phyloP scores from a whole-genome alignment of 352 stramenopile genomes.

The Phytopythium mirpurense region DNA sequence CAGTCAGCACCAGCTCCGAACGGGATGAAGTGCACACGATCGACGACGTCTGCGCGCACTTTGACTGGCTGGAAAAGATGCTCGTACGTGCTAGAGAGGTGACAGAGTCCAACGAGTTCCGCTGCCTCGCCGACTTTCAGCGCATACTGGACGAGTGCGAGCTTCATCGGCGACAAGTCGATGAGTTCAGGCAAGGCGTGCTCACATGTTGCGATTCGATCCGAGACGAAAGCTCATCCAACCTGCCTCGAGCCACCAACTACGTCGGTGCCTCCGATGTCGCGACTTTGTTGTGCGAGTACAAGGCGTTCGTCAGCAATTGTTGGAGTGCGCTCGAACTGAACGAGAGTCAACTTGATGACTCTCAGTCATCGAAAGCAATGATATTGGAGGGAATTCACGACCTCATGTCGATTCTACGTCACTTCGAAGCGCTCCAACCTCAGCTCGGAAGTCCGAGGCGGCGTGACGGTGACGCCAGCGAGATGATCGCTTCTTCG shows the following conservation, averaged over 20 bases:
- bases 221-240: background rate
- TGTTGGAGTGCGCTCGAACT: background rate
- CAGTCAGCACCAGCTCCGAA: constrained; percentile 13
- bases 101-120: constrained; percentile 14
- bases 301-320: background rate
- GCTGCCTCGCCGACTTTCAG: constrained; percentile 13
- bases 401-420: constrained; percentile 38
- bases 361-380: background rate
- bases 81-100: constrained; percentile 16
- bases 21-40: constrained; percentile 15
- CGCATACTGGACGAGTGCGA: constrained; percentile 21
- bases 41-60: constrained; percentile 13
- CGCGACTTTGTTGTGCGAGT: background rate
- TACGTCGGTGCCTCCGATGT: constrained; percentile 1
- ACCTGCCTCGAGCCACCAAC: background rate
- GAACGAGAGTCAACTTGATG: too few relatives aligned
- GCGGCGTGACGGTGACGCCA: constrained; percentile 1
- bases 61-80: constrained; percentile 14
- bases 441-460: constrained; percentile 24
- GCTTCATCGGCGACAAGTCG: constrained; percentile 9
- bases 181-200: background rate
- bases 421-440: constrained; percentile 30
- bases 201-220: background rate
- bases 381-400: constrained; percentile 25
- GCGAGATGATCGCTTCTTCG: background rate